phyloP scores from a whole-genome alignment of 306 rosid genomes.

The Corylus avellana region DNA sequence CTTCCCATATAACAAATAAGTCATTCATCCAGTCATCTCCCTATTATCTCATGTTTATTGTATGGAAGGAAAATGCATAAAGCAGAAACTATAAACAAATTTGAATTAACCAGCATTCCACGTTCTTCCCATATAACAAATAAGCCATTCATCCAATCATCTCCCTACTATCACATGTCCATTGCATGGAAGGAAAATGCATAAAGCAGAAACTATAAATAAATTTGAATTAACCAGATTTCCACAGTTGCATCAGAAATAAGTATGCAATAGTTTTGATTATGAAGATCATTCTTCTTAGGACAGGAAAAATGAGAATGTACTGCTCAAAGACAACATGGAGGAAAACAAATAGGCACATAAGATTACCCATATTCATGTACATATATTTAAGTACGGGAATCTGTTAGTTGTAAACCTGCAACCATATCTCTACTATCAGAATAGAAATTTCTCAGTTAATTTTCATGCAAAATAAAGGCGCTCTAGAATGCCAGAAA shows the following conservation, averaged over 20 bases:
- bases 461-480: background rate
- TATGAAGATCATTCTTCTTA: background rate
- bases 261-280: background rate
- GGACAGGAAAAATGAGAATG: constrained; percentile 2
- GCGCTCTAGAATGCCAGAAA: constrained; percentile 5
- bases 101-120: background rate
- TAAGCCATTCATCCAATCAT: background rate
- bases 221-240: background rate
- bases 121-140: constrained; percentile 1
- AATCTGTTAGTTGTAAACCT: background rate
- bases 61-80: background rate
- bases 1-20: constrained; percentile 5
- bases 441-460: background rate
- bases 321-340: background rate
- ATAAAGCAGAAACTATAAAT: background rate
- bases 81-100: background rate
- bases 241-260: background rate
- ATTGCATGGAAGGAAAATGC: background rate
- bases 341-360: background rate
- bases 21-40: background rate
- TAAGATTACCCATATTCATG: background rate
- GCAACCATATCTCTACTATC: background rate
- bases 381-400: background rate
- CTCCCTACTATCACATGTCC: background rate
- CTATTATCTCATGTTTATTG: background rate